These are phyloP conservation scores for Kockiozyma suomiensis DNA, from an alignment of 805 yeast species.

Conservation along the genomic window DNA sequence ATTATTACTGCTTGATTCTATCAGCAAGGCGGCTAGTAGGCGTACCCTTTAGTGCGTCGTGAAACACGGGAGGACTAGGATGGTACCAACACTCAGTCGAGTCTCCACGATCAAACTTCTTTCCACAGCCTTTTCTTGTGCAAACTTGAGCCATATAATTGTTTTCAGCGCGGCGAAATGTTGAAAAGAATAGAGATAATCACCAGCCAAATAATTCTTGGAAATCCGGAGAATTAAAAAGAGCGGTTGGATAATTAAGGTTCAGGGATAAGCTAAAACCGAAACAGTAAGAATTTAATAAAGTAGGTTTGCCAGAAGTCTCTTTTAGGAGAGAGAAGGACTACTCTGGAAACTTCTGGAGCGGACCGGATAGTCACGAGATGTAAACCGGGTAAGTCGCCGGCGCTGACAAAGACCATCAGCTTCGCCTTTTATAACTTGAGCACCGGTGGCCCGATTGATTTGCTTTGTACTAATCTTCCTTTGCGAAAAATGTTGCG, in stretches of 20 bases:
- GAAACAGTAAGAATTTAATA: not conserved
- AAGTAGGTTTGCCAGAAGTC: not conserved
- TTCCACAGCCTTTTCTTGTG: conserved; percentile 31
- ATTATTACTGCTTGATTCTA: not conserved
- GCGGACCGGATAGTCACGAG: not conserved
- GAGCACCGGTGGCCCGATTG: no score
- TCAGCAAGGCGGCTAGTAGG: not conserved
- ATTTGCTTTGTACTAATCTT: no score
- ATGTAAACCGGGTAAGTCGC: not conserved
- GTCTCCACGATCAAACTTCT: conserved; percentile 24
- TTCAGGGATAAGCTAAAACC: conserved; percentile 8
- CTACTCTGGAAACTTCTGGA: not conserved
- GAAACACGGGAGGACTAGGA: conserved; percentile 37
- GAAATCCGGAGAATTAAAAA: not conserved
- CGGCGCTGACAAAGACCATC: not conserved
- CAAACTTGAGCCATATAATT: conserved; percentile 26
- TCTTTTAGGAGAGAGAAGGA: not conserved
- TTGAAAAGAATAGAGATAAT: not conserved
- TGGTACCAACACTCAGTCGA: conserved; percentile 34
- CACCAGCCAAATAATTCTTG: not conserved
- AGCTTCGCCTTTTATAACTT: not conserved
- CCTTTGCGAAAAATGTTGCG: not conserved
- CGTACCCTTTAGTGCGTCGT: conserved; percentile 37
- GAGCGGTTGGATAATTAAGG: not conserved
- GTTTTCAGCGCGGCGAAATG: not conserved